phyloP scores from a whole-genome alignment of 495 filamentous ascomycete species.

The Penicillium steckii region DNA sequence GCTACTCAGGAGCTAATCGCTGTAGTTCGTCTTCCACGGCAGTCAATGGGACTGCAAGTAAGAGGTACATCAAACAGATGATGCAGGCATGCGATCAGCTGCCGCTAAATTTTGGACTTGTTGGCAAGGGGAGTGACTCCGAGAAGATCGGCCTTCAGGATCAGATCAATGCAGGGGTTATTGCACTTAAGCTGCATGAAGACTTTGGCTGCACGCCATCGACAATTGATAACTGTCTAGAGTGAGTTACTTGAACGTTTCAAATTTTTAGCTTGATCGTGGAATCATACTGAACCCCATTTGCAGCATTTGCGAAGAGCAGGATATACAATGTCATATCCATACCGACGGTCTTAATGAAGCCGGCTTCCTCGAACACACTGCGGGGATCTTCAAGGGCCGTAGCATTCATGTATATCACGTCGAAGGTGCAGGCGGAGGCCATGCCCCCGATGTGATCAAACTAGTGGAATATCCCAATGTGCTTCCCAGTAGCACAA shows the following conservation, averaged over 20 bases:
- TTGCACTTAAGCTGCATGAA: conserved; percentile 93
- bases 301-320: conserved; percentile 91
- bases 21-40: too few relatives aligned
- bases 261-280: too few relatives aligned
- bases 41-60: too few relatives aligned
- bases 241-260: too few relatives aligned
- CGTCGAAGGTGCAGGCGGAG: conserved; percentile 94
- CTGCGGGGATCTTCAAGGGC: conserved; percentile 80
- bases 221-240: conserved; percentile 87
- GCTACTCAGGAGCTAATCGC: conserved; percentile 82
- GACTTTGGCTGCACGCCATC: conserved; percentile 95
- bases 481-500: conserved; percentile 88
- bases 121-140: conserved; percentile 94
- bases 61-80: too few relatives aligned
- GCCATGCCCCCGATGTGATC: conserved; percentile 97
- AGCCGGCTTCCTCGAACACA: conserved; percentile 94
- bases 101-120: conserved; percentile 92
- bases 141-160: conserved; percentile 68
- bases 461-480: conserved; percentile 88
- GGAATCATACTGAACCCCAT: too few relatives aligned
- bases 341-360: conserved; percentile 98
- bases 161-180: conserved; percentile 80
- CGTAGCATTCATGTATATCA: conserved; percentile 98
- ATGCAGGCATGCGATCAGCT: conserved; percentile 82
- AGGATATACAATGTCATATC: conserved; percentile 92